Conservation (phyloP, 2,329 filamentous ascomycete species). For the Fusarium penzigii region DNA sequence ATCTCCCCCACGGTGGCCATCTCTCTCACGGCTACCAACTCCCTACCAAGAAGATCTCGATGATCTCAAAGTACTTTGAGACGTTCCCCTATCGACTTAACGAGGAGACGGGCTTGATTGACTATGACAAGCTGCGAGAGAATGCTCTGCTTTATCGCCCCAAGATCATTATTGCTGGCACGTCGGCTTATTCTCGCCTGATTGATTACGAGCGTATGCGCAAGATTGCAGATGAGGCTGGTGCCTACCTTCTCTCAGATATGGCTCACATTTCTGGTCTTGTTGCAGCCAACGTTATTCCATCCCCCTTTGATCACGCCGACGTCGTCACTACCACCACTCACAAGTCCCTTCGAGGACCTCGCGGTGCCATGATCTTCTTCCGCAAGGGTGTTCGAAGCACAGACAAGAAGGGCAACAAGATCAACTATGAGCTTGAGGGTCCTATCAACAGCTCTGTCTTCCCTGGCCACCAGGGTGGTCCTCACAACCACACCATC, state of each 20-base stretch:
- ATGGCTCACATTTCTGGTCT: conserved; percentile 96
- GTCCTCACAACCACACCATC: conserved; percentile 97
- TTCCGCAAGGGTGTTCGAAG: conserved; percentile 87
- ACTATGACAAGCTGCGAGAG: conserved; percentile 86
- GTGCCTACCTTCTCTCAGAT: conserved; percentile 87
- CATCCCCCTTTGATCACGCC: conserved; percentile 81
- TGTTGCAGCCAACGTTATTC: conserved; percentile 84
- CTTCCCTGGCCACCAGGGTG: conserved; percentile 95
- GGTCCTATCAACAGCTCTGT: conserved; percentile 90
- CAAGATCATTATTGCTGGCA: conserved; percentile 90
- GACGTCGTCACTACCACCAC: conserved; percentile 98
- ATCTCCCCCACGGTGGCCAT: conserved; percentile 92
- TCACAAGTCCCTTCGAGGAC: conserved; percentile 93
- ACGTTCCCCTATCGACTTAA: conserved; percentile 91
- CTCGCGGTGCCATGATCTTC: conserved; percentile 96
- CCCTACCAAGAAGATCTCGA: conserved; percentile 86
- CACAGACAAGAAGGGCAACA: conserved; percentile 78
- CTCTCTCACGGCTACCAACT: conserved; percentile 95
- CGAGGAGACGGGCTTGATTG: conserved; percentile 84
- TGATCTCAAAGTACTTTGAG: conserved; percentile 96
- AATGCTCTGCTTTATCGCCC: conserved; percentile 85
- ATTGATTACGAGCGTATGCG: conserved; percentile 92
- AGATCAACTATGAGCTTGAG: conserved; percentile 80
- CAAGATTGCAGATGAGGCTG: conserved; percentile 81
- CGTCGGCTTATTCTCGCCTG: conserved; percentile 88